Evolutionary conservation across 495 filamentous ascomycete species (phyloP), one percentile per base, ranked within the genome.

Genomic region (Bacidia gigantensis): DNA sequence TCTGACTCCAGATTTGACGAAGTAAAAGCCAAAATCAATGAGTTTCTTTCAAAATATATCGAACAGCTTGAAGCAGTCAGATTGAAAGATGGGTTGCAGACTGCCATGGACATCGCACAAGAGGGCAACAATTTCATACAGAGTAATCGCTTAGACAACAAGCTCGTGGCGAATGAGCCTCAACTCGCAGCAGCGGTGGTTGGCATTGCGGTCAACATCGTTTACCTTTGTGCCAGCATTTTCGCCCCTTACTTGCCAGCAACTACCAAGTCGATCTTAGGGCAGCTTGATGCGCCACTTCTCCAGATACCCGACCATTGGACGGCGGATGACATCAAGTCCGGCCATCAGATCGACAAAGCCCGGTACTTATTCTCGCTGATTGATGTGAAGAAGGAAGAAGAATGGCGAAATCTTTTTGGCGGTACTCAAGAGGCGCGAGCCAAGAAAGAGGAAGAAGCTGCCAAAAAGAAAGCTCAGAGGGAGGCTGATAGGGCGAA

Each of bases 61-160:
- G 71, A 76, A 14, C 75, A 87, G 23, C 74, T 93, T 61, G 82
- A 89, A 59, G 72, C 71, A 18, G 83, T 88, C 11, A 82, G 84
- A 61, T 73, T 97, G 38, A 81, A 86, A 51, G 74, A 83, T 26
- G 89, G 80, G 49, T 69, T 94, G 11, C 65, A 74, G 39, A 84
- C 76, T 48, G 72, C 82, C 40, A 80, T 94, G 79, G 69, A 78
- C 44, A 73, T 90, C 49, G 80, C 83, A 48, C 70, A 73, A 22
- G 68, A 78, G 14, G 88, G 89, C 53, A 97, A 97, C 68, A 74
- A 77, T 52, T 74, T 96, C 35, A 77, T 96, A 38, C 87, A 92
- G 65, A 74, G 79, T 59, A 82, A 89, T 64, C 77, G 81, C 29
- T 74, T 95, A 12, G 89, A 95, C 66, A 95, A 95, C 67, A 75